Percentiles rank a stretch among this genome's conserved stretches.
Evolutionary conservation across 345 rosid species (phyloP).

Genomic region (Isatis tinctoria): DNA sequence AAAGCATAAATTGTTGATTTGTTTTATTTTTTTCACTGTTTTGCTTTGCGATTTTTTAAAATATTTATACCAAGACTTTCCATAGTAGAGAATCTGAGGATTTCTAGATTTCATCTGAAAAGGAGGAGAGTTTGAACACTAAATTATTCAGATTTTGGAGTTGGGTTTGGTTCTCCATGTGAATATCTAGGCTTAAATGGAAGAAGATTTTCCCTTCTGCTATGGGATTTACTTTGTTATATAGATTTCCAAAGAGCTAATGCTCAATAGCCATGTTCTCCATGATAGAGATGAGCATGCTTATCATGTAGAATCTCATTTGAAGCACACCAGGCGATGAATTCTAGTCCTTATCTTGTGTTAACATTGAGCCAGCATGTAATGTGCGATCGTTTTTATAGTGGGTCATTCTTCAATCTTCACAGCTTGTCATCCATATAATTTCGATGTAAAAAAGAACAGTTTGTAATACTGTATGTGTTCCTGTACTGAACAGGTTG

Average conservation of each 20-base stretch:
- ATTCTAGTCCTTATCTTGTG: not conserved
- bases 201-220: not conserved
- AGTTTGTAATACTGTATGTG: not conserved
- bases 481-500: constrained; percentile 54
- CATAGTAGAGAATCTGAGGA: constrained; percentile 6
- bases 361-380: not conserved
- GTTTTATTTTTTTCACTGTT: not conserved
- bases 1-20: not conserved
- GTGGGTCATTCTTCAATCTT: not conserved
- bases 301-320: not conserved
- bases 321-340: not conserved
- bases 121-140: not conserved
- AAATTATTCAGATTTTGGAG: not conserved
- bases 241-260: not conserved
- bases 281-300: not conserved
- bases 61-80: not conserved
- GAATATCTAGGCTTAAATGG: not conserved
- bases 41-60: not conserved
- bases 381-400: not conserved
- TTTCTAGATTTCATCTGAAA: not conserved
- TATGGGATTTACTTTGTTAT: not conserved
- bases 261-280: not conserved
- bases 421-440: not conserved
- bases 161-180: not conserved
- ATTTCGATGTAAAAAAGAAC: not conserved